phyloP scores from a whole-genome alignment of 768 basidiomycete genomes.

The Amanita rubescens region DNA sequence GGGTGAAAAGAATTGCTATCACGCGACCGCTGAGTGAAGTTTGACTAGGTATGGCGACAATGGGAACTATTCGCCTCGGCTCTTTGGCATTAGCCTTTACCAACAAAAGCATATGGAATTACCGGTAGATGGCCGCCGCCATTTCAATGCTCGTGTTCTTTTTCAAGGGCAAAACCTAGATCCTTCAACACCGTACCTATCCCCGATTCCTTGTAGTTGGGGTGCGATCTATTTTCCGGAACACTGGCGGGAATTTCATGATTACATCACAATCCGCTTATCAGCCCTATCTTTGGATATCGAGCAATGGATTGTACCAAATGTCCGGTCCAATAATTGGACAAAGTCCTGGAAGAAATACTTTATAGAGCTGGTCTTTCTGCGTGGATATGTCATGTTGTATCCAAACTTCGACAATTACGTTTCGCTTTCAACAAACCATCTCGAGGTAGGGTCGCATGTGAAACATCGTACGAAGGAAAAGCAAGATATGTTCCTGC shows the following conservation, averaged over 20 bases:
- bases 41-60: conserved; percentile 46
- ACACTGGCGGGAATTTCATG: conserved; percentile 83
- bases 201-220: conserved; percentile 88
- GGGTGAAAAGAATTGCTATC: background rate
- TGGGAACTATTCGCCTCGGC: conserved; percentile 30
- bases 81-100: conserved; percentile 83
- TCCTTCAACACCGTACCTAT: conserved; percentile 66
- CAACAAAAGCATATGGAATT: conserved; percentile 81
- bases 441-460: conserved; percentile 79
- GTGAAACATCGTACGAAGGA: conserved; percentile 52
- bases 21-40: background rate
- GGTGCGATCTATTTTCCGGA: conserved; percentile 88
- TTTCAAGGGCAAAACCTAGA: conserved; percentile 39
- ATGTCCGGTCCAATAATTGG: conserved; percentile 79
- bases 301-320: conserved; percentile 50
- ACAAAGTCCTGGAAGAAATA: conserved; percentile 81
- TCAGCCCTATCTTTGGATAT: conserved; percentile 37
- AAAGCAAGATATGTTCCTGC: conserved; percentile 56
- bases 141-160: conserved; percentile 57
- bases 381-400: conserved; percentile 82
- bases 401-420: conserved; percentile 78
- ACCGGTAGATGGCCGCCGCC: conserved; percentile 53
- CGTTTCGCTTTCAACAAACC: conserved; percentile 81
- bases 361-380: conserved; percentile 79
- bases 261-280: conserved; percentile 66